phyloP scores from a whole-genome alignment of 2,329 filamentous ascomycete species.

The Colletotrichum limetticola region DNA sequence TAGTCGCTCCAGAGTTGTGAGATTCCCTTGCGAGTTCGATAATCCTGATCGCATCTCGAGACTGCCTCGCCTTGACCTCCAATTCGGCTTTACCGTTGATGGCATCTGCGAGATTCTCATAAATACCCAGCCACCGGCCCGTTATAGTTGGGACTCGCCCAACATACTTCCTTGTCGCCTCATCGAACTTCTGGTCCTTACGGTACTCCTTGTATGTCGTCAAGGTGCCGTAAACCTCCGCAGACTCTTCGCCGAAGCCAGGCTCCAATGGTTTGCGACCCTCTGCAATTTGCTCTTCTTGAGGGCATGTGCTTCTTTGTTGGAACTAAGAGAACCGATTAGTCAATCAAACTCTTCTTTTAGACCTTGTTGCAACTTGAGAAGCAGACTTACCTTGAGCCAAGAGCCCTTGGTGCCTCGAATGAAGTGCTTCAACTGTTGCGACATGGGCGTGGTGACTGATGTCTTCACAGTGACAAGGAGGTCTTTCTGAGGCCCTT shows the following conservation, averaged over 20 bases:
- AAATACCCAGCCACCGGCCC: slow-evolving; percentile 52
- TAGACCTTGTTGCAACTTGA: not conserved
- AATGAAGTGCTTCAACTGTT: slow-evolving; percentile 72
- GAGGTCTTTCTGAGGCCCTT: slow-evolving; percentile 52
- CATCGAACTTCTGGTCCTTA: slow-evolving; percentile 43
- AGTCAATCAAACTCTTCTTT: not conserved
- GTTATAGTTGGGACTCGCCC: slow-evolving; percentile 51
- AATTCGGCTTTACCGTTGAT: slow-evolving; percentile 51
- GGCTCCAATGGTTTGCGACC: slow-evolving; percentile 41
- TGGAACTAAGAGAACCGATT: slow-evolving; percentile 17
- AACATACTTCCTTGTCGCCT: slow-evolving; percentile 44
- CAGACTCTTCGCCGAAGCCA: slow-evolving; percentile 47
- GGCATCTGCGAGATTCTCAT: slow-evolving; percentile 52
- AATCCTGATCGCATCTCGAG: slow-evolving; percentile 50
- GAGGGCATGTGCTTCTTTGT: slow-evolving; percentile 44
- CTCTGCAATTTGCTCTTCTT: slow-evolving; percentile 47
- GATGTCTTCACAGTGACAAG: slow-evolving; percentile 70
- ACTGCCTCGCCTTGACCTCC: slow-evolving; percentile 50
- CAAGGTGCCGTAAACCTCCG: slow-evolving; percentile 42
- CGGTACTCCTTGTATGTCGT: slow-evolving; percentile 49
- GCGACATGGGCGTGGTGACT: slow-evolving; percentile 67
- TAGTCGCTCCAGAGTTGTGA: slow-evolving; percentile 43
- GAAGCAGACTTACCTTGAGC: slow-evolving; percentile 45
- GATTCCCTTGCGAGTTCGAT: slow-evolving; percentile 55
- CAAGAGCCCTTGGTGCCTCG: slow-evolving; percentile 67